Evolutionary conservation across 1,284 basidiomycete species (phyloP), one percentile per base, ranked within the genome.

Genomic region (Entoloma clypeatum): DNA sequence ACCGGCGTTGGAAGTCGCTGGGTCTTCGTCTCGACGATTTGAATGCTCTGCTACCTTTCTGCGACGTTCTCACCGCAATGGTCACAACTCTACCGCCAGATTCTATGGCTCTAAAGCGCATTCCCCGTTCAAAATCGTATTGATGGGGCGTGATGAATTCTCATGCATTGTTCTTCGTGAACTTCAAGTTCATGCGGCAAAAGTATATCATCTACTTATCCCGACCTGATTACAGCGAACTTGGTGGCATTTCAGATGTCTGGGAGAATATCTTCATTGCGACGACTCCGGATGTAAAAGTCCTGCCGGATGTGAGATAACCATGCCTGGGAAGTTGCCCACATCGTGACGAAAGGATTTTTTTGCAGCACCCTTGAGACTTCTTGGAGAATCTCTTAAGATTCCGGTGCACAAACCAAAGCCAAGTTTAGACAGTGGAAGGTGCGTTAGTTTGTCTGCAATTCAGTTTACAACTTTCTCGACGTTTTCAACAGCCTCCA

Each of bases 131-230:
- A 70, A 71, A 17, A 68, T 87, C 35, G 67, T 87, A 5, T 86
- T 84, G 57, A 68, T 85, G 50, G 84, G 83, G 36, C 75, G 81
- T n/a, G 83, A 86, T 56, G 74, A 80, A 47, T 86, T 86, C 57
- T 86, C 83, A 1, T 81, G 79, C 52, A 53, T 63, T 9, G 76
- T 85, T 1, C 62, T 87, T 18, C 53, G 71, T 26, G 64, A 75
- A 42, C 56, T 86, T 2, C 62, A 77, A 42, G 56, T 86, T 2
- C 62, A 77, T 46, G 52, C 60, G 23, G 74, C 75, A 4, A 49
- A 57, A 58, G 79, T 79, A 78, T 27, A 16, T 62, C 57, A 9
- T 16, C 24, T 22, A 30, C 8, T 8, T n/a, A 14, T 13, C 34
- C 26, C 11, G 14, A 18, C 6, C 17, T 27, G 23, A 36, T 31